phyloP scores from a whole-genome alignment of 208 protist species.

The Novymonas esmeraldas region DNA sequence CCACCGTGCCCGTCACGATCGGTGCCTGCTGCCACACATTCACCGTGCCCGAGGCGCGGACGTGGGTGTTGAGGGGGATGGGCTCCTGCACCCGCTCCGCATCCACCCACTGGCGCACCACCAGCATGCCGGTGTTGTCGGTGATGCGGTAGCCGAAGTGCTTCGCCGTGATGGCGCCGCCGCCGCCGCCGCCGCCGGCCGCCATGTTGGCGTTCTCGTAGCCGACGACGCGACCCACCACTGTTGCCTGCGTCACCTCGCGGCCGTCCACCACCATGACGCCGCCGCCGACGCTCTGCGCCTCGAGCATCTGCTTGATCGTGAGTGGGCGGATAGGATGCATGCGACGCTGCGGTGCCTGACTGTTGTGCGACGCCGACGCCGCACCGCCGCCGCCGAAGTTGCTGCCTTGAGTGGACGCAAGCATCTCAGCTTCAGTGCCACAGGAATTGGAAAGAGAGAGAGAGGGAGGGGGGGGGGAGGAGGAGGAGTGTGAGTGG shows the following conservation, averaged over 20 bases:
- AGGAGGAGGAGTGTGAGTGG: no score
- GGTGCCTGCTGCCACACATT: constrained; percentile 88
- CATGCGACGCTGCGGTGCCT: constrained; percentile 73
- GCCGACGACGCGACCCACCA: constrained; percentile 83
- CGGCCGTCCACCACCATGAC: constrained; percentile 89
- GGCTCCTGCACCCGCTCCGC: constrained; percentile 61
- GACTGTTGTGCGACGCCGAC: constrained; percentile 17
- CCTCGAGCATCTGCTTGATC: constrained; percentile 87
- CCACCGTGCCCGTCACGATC: constrained; percentile 85
- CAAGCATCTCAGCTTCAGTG: constrained; percentile 15
- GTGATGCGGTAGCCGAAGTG: constrained; percentile 86
- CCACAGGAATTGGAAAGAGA: no score
- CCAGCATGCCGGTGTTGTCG: constrained; percentile 84
- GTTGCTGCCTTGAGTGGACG: constrained; percentile 32
- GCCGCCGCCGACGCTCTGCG: constrained; percentile 84
- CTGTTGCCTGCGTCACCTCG: constrained; percentile 85
- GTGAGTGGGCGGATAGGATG: constrained; percentile 88
- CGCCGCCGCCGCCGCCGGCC: constrained; percentile 44
- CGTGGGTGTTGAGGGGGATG: constrained; percentile 76
- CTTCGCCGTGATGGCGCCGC: constrained; percentile 82
- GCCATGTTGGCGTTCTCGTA: constrained; percentile 73
- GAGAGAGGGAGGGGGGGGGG: neutral
- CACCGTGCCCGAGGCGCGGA: constrained; percentile 83
- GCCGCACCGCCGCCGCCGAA: constrained; percentile 24
- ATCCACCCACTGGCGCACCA: constrained; percentile 87